phyloP scores from a whole-genome alignment of 495 filamentous ascomycete genomes.

The Friedmanniomyces endolithicus region DNA sequence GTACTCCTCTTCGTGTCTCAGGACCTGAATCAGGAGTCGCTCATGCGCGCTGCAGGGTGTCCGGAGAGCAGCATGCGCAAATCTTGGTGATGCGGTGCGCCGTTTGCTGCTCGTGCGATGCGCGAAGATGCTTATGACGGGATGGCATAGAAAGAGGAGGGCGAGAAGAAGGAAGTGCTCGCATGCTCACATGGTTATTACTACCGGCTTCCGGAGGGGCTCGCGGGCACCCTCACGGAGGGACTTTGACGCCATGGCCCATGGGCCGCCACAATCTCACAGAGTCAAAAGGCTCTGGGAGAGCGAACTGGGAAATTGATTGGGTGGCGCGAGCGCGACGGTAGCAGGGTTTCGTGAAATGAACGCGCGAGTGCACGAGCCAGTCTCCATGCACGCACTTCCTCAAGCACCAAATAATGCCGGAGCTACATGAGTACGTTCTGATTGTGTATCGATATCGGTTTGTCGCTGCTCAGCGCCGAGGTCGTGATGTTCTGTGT shows the following conservation, averaged over 20 bases:
- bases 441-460: background rate
- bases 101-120: background rate
- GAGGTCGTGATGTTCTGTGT: no score
- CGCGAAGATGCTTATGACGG: background rate
- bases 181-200: background rate
- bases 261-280: no score
- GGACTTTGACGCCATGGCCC: background rate
- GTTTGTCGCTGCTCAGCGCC: no score
- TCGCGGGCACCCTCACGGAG: background rate
- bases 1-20: conserved; percentile 11
- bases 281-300: no score
- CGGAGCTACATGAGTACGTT: no score
- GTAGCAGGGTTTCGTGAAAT: background rate
- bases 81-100: background rate
- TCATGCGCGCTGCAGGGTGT: conserved; percentile 17
- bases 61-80: background rate
- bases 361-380: background rate
- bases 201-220: background rate
- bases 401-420: background rate
- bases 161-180: background rate
- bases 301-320: no score
- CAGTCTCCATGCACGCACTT: background rate
- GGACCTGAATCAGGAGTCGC: conserved; percentile 17
- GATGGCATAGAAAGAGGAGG: background rate
- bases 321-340: background rate